Percentiles rank a stretch among this genome's conserved stretches.
Evolutionary conservation across 139 green algal genomes (phyloP).

Genomic region (Chloropicon primus): DNA sequence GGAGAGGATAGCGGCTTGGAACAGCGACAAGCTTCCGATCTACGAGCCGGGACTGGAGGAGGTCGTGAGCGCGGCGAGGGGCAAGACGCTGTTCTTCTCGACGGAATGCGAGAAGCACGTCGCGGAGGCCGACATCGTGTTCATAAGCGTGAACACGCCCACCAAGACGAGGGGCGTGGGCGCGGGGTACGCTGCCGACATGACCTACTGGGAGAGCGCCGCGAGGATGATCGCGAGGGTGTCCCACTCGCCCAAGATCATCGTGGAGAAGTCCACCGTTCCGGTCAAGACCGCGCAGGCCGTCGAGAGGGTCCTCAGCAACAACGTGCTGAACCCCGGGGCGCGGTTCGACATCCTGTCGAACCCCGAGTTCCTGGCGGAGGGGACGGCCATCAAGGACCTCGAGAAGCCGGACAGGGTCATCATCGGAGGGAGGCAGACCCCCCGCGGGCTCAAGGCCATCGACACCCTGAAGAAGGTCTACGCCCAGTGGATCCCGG

Average conservation of each 20-base stretch:
- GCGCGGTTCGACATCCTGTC: constrained; percentile 93
- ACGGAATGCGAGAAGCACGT: constrained; percentile 89
- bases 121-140: constrained; percentile 72
- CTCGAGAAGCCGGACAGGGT: constrained; percentile 61
- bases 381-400: constrained; percentile 79
- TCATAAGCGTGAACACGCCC: constrained; percentile 86
- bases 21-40: constrained; percentile 91
- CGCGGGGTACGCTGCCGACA: constrained; percentile 88
- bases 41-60: constrained; percentile 95
- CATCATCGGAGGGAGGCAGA: constrained; percentile 79
- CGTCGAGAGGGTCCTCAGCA: constrained; percentile 55
- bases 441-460: constrained; percentile 42
- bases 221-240: constrained; percentile 80
- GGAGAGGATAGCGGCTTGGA: constrained; percentile 80
- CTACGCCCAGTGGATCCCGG: constrained; percentile 92
- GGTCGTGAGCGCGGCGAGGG: constrained; percentile 64
- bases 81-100: constrained; percentile 93
- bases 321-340: constrained; percentile 27
- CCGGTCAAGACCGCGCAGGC: constrained; percentile 98
- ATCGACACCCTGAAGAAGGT: constrained; percentile 20
- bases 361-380: constrained; percentile 41
- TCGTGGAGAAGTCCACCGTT: constrained; percentile 99
- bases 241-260: constrained; percentile 75
- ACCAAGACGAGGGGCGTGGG: constrained; percentile 94
- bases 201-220: constrained; percentile 98